A percentile compares a stretch with the other conserved stretches of the same genome.
Conservation (phyloP, 2,329 filamentous ascomycete genomes). For the Penicillium sp. region DNA sequence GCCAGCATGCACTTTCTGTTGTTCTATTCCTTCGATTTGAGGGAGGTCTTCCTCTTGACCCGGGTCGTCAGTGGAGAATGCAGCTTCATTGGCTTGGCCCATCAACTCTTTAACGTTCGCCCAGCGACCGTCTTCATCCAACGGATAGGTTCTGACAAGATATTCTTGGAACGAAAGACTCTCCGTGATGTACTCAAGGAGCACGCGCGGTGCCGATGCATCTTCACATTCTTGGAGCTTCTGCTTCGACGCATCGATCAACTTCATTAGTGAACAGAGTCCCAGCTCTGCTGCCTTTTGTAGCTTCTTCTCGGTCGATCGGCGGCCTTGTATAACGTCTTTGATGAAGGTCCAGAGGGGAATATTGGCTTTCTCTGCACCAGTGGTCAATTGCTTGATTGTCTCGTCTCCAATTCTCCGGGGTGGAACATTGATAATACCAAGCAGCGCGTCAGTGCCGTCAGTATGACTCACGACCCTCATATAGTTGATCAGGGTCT, state of each 20-base stretch:
- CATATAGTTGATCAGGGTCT: slow-evolving; percentile 83
- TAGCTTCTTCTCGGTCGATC: slow-evolving; percentile 55
- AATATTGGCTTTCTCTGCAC: slow-evolving; percentile 69
- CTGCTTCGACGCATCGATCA: slow-evolving; percentile 59
- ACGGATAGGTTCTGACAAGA: slow-evolving; percentile 67
- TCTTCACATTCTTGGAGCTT: slow-evolving; percentile 53
- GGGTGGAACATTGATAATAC: slow-evolving; percentile 81
- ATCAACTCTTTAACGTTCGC: slow-evolving; percentile 89
- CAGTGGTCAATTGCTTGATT: slow-evolving; percentile 69
- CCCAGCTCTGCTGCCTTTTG: slow-evolving; percentile 57
- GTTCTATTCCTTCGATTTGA: slow-evolving; percentile 69
- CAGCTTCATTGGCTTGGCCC: slow-evolving; percentile 72
- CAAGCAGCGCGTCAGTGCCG: slow-evolving; percentile 81
- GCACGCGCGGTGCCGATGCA: slow-evolving; percentile 41
- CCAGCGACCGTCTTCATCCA: slow-evolving; percentile 78
- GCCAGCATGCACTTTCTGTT: slow-evolving; percentile 51
- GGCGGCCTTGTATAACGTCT: slow-evolving; percentile 54
- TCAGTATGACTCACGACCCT: slow-evolving; percentile 79
- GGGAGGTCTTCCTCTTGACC: slow-evolving; percentile 57
- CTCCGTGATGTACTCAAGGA: slow-evolving; percentile 60
- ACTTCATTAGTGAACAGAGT: slow-evolving; percentile 58
- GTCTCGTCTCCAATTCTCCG: slow-evolving; percentile 80
- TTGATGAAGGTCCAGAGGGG: slow-evolving; percentile 77
- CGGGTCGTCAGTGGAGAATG: slow-evolving; percentile 54
- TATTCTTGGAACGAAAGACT: slow-evolving; percentile 74